Percentiles rank a stretch among this genome's conserved stretches.
phyloP scores from a whole-genome alignment of 805 yeast genomes.

The Lipomyces mesembrius region DNA sequence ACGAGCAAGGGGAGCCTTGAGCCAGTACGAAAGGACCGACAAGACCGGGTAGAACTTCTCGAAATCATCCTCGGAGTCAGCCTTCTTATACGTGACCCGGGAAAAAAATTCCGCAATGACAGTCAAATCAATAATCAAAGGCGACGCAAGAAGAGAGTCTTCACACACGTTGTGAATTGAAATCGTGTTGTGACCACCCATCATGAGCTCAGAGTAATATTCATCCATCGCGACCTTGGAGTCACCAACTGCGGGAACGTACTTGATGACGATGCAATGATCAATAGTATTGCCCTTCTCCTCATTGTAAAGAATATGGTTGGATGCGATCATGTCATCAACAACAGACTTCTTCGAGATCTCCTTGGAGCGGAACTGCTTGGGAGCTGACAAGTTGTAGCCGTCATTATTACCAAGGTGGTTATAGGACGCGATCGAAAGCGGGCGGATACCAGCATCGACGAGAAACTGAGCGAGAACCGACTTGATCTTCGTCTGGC shows the following conservation, averaged over 20 bases:
- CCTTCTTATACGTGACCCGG: constrained; percentile 77
- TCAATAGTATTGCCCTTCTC: constrained; percentile 78
- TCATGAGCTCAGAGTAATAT: constrained; percentile 93
- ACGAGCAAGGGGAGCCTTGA: constrained; percentile 93
- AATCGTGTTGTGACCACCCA: constrained; percentile 95
- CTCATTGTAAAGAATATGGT: constrained; percentile 80
- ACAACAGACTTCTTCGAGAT: constrained; percentile 91
- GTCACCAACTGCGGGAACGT: constrained; percentile 92
- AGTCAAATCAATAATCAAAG: constrained; percentile 87
- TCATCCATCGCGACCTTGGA: constrained; percentile 98
- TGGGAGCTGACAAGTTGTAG: constrained; percentile 84
- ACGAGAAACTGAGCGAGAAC: constrained; percentile 94
- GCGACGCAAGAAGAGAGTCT: constrained; percentile 92
- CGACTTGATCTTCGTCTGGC: constrained; percentile 95
- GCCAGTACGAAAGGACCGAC: constrained; percentile 89
- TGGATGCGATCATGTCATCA: constrained; percentile 90
- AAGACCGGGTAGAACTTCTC: constrained; percentile 81
- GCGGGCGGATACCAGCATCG: constrained; percentile 95
- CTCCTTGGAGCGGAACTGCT: constrained; percentile 94
- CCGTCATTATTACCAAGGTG: constrained; percentile 98
- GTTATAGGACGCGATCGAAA: constrained; percentile 92
- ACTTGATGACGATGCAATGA: constrained; percentile 94
- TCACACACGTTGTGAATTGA: constrained; percentile 95
- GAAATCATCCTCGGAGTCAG: constrained; percentile 54
- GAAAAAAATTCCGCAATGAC: constrained; percentile 89